Percentiles rank a stretch among this genome's conserved stretches.
Evolutionary conservation across 164 flowering plant species (phyloP).

Genomic region (Warburgia ugandensis): DNA sequence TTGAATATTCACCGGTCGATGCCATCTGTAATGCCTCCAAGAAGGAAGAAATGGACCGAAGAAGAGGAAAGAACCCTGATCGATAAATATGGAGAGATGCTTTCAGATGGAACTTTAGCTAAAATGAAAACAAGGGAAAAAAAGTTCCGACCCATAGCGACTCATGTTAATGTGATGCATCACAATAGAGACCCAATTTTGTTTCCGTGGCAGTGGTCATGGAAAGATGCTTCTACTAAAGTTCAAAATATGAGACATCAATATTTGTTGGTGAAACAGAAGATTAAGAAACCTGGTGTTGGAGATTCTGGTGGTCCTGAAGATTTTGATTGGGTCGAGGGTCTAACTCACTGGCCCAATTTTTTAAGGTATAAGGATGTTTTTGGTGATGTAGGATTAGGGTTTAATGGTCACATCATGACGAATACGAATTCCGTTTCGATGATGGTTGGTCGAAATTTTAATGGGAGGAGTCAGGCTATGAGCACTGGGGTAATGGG

Average conservation of each 20-base stretch:
- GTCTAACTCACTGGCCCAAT: constrained; percentile 77
- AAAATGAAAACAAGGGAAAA: constrained; percentile 86
- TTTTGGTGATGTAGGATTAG: constrained; percentile 66
- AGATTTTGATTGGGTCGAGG: constrained; percentile 82
- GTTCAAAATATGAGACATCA: constrained; percentile 98
- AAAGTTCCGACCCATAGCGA: constrained; percentile 67
- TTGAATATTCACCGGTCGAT: too few species aligned
- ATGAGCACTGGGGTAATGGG: too few species aligned
- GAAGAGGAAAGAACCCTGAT: constrained; percentile 85
- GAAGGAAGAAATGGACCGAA: constrained; percentile 92
- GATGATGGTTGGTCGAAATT: not conserved
- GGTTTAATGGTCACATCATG: too few species aligned
- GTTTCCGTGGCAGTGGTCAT: constrained; percentile 87
- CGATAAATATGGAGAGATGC: constrained; percentile 69
- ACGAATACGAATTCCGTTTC: constrained; percentile 14
- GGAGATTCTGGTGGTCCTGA: constrained; percentile 8
- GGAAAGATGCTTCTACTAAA: constrained; percentile 92
- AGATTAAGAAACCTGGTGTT: constrained; percentile 43
- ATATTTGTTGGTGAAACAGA: constrained; percentile 83
- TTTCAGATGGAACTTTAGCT: constrained; percentile 52
- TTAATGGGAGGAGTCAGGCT: too few species aligned
- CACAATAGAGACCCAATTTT: constrained; percentile 53
- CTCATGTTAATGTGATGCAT: constrained; percentile 62
- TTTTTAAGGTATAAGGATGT: constrained; percentile 81
- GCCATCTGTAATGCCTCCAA: constrained; percentile 52